Base-by-base conservation (phyloP, 495 filamentous ascomycete species). In the Neurospora hispaniola region DNA sequence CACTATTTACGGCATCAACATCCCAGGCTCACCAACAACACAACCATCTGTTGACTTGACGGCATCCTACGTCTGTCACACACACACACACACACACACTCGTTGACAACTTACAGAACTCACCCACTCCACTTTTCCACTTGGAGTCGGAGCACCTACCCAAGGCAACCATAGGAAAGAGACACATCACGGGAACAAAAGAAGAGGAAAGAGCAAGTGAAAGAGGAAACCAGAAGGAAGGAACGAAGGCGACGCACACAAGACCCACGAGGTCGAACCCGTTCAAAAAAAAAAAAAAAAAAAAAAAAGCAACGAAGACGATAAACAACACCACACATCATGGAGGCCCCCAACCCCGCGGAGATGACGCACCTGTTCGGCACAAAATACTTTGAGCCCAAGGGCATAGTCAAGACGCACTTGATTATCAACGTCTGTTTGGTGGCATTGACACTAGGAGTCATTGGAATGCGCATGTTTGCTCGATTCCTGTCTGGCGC, bases 381-480 rank as follows among this genome's bases (percentile, higher is more conserved):
- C 9, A 48, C 16, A 66, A 66, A 39, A 72, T 66, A 41, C 62
- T 72, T 39, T 35, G 41, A 31, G 54, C 54, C 41, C 72, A 62
- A 35, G 14, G 6, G 3, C 48, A 69, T 73, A 16, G 74, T 78
- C 69, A 72, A 71, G 48, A 40, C 38, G 5, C 76, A 78, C 23
- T 72, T 79, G 42, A 71, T 76, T 40, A 71, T 77, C 75, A 79
- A 77, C 78, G 39, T 20, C 69, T 42, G 75, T 41, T 14, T 79
- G 23, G 69, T 54, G 42, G 42, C 73, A 20, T 38, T 78, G 7
- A 69, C 72, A 23, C 12, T 78, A 31, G 3, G 20, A 42, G 68
- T 73, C n/a, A 71, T 78, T 18, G 73, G n/a, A 2, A 44, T 76
- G n/a, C 73, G 77, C 31, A 42, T 78, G 4, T 62, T 71, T 39